Percentiles rank a stretch among this genome's conserved stretches.
Evolutionary conservation across 2,329 filamentous ascomycete genomes (phyloP).

Genomic region (Fusarium chuoi): DNA sequence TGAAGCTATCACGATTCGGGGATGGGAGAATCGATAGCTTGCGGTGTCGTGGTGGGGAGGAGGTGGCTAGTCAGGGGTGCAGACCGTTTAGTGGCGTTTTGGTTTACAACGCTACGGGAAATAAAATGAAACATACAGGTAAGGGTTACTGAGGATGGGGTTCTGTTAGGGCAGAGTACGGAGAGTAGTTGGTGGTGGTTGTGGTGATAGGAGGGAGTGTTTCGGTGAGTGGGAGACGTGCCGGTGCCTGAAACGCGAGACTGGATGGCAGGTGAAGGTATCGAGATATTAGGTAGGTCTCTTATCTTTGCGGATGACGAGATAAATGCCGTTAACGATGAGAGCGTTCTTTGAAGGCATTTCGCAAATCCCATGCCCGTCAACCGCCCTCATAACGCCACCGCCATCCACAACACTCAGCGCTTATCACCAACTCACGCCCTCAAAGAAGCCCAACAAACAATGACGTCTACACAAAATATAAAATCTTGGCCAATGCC

Average conservation of each 20-base stretch:
- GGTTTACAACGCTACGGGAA: conserved; percentile 4
- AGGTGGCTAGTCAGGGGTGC: conserved; percentile 6
- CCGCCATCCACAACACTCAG: background rate
- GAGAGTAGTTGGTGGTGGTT: background rate
- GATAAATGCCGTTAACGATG: background rate
- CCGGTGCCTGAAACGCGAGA: background rate
- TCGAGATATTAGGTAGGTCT: background rate
- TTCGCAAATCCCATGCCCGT: background rate
- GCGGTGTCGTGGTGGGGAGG: conserved; percentile 7
- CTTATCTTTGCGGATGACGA: background rate
- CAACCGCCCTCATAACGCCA: background rate
- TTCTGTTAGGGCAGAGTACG: background rate
- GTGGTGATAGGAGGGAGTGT: background rate
- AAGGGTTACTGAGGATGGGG: background rate
- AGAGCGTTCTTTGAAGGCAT: background rate
- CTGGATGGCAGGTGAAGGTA: background rate
- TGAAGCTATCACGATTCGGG: conserved; percentile 28
- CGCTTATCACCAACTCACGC: background rate
- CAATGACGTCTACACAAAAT: background rate
- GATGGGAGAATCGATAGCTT: conserved; percentile 32
- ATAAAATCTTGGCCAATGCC: conserved; percentile 6
- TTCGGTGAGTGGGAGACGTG: background rate
- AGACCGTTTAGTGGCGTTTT: background rate
- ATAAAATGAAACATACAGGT: conserved; percentile 22
- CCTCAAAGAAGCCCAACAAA: background rate